Evolutionary conservation across 129 eudicot species (phyloP), one percentile per base, ranked within the genome.

Genomic region (Tanacetum coccineum): DNA sequence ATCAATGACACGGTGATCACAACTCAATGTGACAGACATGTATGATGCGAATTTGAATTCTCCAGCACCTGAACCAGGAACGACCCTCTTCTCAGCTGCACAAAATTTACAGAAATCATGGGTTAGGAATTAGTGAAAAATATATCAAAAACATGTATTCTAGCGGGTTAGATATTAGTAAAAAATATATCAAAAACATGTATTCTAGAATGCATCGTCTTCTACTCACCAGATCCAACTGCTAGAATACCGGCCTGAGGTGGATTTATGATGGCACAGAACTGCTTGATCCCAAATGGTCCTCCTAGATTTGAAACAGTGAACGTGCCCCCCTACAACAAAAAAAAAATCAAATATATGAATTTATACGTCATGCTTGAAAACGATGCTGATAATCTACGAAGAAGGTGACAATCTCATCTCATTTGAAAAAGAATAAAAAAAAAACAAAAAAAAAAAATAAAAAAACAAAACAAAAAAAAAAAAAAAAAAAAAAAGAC

Each of bases 181-280:
- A 64, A 36, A 64, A 52, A 2, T 50, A n/a, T 19, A 17, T n/a
- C 9, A 14, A 42, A 15, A 62, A 36, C 39, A 54, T 53, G 25
- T n/a, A 67, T 13, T 15, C 26, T 49, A 42, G 51, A 62, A 55
- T 56, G 49, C 46, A n/a, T 44, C 6, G 42, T 57, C 62, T 44
- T 70, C 57, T 52, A 47, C 82, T 79, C 75, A 85, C 98, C 98
- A 36, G 96, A 85, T 17, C 99, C 99, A 47, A 93, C 88, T 39
- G 99, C 95, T 46, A 93, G 78, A 81, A 93, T 93, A 65, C 86
- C 99, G 12, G 95, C 86, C 66, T 93, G 99, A 1, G 99, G 99
- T 75, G 99, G 99, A 60, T 93, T 93, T 50, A 93, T 82, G 57
- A 92, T 92, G 80, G 96, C 98, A 66, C 98, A 92, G 59, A 93